Evolutionary conservation across 371 early-diverging fungal species (phyloP).

Genomic region (Apophysomyces elegans): DNA sequence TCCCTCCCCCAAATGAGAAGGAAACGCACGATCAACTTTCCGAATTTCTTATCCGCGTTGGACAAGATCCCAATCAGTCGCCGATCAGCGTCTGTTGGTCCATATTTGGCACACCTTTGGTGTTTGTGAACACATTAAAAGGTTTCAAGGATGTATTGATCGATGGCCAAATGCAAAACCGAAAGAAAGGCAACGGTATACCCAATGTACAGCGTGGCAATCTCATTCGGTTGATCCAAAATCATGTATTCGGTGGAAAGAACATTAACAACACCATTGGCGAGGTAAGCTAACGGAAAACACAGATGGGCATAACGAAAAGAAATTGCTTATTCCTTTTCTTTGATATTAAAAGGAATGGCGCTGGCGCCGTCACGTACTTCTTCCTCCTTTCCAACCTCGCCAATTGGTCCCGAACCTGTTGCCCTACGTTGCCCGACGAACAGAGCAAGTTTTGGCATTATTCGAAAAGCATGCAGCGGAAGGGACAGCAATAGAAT

Average conservation of each 20-base stretch:
- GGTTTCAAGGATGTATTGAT: constrained; percentile 52
- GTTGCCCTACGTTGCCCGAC: constrained; percentile 43
- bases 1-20: constrained; percentile 41
- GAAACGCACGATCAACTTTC: constrained; percentile 39
- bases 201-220: constrained; percentile 44
- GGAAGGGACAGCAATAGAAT: constrained; percentile 29
- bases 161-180: constrained; percentile 38
- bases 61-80: constrained; percentile 30
- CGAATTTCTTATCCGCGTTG: constrained; percentile 39
- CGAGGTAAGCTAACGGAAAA: constrained; percentile 28
- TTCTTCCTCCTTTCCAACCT: constrained; percentile 51
- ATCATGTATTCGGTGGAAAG: constrained; percentile 53
- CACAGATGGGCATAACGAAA: not conserved
- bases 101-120: constrained; percentile 40
- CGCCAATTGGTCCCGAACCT: constrained; percentile 48
- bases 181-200: constrained; percentile 16
- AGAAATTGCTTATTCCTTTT: not conserved
- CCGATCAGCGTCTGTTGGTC: constrained; percentile 54
- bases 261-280: constrained; percentile 49
- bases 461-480: constrained; percentile 31
- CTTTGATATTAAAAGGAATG: constrained; percentile 35
- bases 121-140: constrained; percentile 44
- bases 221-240: constrained; percentile 45
- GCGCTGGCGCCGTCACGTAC: constrained; percentile 54
- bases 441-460: constrained; percentile 21